A percentile compares a stretch with the other conserved stretches of the same genome.
These are phyloP conservation scores for sunflower (Helianthus annuus) DNA, from an alignment of 129 eudicot species.

Conservation along the genomic window DNA sequence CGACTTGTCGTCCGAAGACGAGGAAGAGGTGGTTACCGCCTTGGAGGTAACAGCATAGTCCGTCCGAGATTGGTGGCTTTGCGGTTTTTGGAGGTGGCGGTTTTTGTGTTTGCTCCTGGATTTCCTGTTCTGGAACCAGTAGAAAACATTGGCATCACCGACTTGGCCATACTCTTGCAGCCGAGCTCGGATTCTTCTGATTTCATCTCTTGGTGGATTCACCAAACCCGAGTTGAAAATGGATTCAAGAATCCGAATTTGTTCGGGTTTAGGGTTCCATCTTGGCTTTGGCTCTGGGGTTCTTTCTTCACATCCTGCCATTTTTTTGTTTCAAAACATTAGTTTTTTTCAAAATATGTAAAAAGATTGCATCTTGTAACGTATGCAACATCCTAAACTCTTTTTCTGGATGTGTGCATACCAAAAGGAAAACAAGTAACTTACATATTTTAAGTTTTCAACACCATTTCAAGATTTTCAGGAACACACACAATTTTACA, in stretches of 20 bases:
- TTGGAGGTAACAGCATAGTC: not conserved
- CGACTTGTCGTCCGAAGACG: constrained; percentile 73
- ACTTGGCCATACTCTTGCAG: constrained; percentile 92
- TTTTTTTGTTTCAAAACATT: constrained; percentile 6
- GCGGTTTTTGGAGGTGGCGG: constrained; percentile 54
- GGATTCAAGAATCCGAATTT: constrained; percentile 86
- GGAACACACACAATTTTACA: constrained; percentile 22
- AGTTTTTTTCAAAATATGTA: constrained; percentile 6
- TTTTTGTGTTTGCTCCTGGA: constrained; percentile 86
- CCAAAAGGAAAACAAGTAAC: constrained; percentile 25
- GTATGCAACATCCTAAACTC: constrained; percentile 34
- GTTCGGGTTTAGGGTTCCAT: constrained; percentile 97
- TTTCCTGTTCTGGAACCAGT: constrained; percentile 97
- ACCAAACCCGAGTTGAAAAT: constrained; percentile 92
- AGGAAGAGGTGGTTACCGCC: constrained; percentile 49
- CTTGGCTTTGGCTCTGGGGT: constrained; percentile 94
- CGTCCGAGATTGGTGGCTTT: constrained; percentile 32
- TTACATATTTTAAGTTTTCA: constrained; percentile 15
- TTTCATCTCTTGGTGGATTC: constrained; percentile 94
- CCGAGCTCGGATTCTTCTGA: constrained; percentile 69
- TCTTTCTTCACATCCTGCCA: constrained; percentile 73
- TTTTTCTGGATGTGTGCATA: constrained; percentile 35
- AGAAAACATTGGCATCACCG: constrained; percentile 94
- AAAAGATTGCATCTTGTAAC: constrained; percentile 24
- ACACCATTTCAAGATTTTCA: constrained; percentile 27